Conservation (phyloP, 2,329 filamentous ascomycete species). For the Aureobasidium sp. region DNA sequence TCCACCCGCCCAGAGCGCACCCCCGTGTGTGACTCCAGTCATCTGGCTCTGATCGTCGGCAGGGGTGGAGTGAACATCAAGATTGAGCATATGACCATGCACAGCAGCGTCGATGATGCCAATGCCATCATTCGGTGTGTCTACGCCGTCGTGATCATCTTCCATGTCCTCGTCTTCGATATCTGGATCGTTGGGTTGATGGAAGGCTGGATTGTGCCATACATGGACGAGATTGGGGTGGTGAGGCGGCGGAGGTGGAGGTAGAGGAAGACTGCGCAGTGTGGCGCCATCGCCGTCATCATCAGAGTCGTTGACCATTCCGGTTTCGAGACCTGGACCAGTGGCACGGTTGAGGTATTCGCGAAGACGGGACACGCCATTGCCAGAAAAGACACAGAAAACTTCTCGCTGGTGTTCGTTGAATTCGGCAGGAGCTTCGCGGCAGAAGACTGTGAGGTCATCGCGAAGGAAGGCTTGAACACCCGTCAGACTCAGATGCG, state of each 20-base stretch:
- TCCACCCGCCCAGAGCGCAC: constrained; percentile 15
- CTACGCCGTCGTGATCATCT: constrained; percentile 19
- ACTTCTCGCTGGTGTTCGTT: constrained; percentile 91
- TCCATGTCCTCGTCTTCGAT: constrained; percentile 25
- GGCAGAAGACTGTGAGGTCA: constrained; percentile 78
- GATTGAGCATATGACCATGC: constrained; percentile 25
- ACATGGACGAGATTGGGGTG: constrained; percentile 7
- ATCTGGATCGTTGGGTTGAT: constrained; percentile 16
- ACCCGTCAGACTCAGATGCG: constrained; percentile 88
- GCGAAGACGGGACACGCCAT: constrained; percentile 70
- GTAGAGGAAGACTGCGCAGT: constrained; percentile 12
- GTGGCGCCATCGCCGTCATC: constrained; percentile 23
- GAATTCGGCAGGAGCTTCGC: constrained; percentile 85
- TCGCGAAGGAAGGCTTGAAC: constrained; percentile 83
- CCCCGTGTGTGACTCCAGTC: background rate
- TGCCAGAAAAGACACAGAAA: constrained; percentile 94
- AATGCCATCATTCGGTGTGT: constrained; percentile 18
- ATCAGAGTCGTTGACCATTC: constrained; percentile 14
- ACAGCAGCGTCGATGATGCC: background rate
- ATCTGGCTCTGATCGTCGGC: background rate
- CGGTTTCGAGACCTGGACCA: constrained; percentile 12
- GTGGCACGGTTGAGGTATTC: constrained; percentile 59
- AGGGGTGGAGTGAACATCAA: constrained; percentile 24
- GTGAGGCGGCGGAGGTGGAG: constrained; percentile 6
- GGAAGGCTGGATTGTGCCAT: constrained; percentile 13